phyloP scores from a whole-genome alignment of 1,139 yeast genomes.

The Suhomyces wounanorum region DNA sequence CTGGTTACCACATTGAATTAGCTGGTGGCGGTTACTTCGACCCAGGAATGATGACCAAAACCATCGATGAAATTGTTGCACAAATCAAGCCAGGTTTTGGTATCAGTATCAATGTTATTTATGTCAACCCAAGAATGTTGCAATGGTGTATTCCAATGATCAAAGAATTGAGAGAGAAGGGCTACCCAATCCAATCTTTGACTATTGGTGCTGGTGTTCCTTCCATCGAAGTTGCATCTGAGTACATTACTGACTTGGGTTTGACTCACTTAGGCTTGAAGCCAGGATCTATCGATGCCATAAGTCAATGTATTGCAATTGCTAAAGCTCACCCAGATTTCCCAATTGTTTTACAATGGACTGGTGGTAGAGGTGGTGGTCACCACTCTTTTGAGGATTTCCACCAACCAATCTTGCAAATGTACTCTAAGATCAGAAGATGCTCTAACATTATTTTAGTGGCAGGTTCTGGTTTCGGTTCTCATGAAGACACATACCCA shows the following conservation, averaged over 20 bases:
- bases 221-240: constrained; percentile 93
- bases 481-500: constrained; percentile 94
- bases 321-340: constrained; percentile 94
- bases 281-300: constrained; percentile 96
- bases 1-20: constrained; percentile 96
- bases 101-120: constrained; percentile 86
- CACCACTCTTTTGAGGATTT: constrained; percentile 98
- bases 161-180: constrained; percentile 81
- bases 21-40: constrained; percentile 98
- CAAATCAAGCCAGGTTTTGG: constrained; percentile 83
- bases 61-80: constrained; percentile 69
- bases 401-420: constrained; percentile 95
- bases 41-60: constrained; percentile 68
- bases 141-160: constrained; percentile 99
- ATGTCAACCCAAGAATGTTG: constrained; percentile 95
- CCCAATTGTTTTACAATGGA: constrained; percentile 98
- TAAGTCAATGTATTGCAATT: constrained; percentile 79
- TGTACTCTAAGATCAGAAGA: constrained; percentile 94
- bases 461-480: constrained; percentile 99
- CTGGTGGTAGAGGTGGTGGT: constrained; percentile 99
- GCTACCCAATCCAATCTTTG: constrained; percentile 94
- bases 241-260: constrained; percentile 89
- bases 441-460: constrained; percentile 83
- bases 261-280: constrained; percentile 92
- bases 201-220: constrained; percentile 99